Percentiles rank a stretch among this genome's conserved stretches.
Conservation (phyloP, 2,329 filamentous ascomycete genomes). For the Cordyceps javanica region DNA sequence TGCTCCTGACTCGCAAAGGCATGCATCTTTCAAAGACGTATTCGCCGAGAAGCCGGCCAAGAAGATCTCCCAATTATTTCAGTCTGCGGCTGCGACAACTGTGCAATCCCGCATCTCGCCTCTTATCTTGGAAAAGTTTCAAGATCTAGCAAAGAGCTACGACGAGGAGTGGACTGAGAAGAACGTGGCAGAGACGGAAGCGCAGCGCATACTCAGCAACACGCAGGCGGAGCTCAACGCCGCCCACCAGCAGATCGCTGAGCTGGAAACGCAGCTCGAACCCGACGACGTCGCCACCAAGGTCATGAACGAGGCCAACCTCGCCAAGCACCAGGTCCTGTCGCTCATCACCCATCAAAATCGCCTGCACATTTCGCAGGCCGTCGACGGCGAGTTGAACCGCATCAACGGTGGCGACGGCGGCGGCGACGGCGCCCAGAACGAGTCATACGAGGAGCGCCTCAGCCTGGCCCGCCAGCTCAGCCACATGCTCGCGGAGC, state of each 20-base stretch:
- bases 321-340: slow-evolving; percentile 42
- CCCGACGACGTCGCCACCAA: slow-evolving; percentile 47
- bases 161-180: slow-evolving; percentile 73
- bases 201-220: slow-evolving; percentile 57
- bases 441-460: slow-evolving; percentile 48
- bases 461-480: slow-evolving; percentile 54
- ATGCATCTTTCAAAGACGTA: slow-evolving; percentile 47
- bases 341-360: slow-evolving; percentile 47
- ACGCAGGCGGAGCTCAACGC: slow-evolving; percentile 61
- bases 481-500: slow-evolving; percentile 49
- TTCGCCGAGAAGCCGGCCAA: slow-evolving; percentile 36
- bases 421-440: slow-evolving; percentile 34
- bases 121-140: slow-evolving; percentile 65
- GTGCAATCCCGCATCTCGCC: slow-evolving; percentile 64
- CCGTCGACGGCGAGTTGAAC: slow-evolving; percentile 44
- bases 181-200: slow-evolving; percentile 62
- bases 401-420: slow-evolving; percentile 49
- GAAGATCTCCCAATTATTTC: slow-evolving; percentile 39
- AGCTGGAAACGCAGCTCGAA: slow-evolving; percentile 50
- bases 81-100: slow-evolving; percentile 61
- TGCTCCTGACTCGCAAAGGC: slow-evolving; percentile 55
- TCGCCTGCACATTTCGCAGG: slow-evolving; percentile 44
- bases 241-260: slow-evolving; percentile 52
- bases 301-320: slow-evolving; percentile 44
- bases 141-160: slow-evolving; percentile 62